Percentiles rank a stretch among this genome's conserved stretches.
Evolutionary conservation across 345 rosid genomes (phyloP).

Genomic region (Moringa oleifera): DNA sequence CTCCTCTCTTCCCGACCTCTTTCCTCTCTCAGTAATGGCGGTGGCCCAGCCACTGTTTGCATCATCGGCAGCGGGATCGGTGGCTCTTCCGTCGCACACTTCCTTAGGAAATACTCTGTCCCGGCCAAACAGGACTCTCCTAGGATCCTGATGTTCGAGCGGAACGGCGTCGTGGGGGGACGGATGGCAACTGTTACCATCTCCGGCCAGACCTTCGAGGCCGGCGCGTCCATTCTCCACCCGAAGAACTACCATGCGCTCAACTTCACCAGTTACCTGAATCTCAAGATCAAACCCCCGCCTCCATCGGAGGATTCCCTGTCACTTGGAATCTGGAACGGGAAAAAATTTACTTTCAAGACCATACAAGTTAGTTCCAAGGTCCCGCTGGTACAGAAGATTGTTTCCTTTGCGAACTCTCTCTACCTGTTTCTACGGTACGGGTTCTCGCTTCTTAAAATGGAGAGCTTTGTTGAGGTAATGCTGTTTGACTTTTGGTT

Average conservation of each 20-base stretch:
- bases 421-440: conserved; percentile 54
- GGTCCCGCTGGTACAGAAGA: conserved; percentile 43
- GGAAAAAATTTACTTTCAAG: conserved; percentile 55
- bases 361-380: conserved; percentile 35
- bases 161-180: conserved; percentile 68
- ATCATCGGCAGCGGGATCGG: conserved; percentile 86
- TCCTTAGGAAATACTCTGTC: conserved; percentile 58
- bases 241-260: conserved; percentile 77
- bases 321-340: conserved; percentile 80
- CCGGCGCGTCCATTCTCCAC: conserved; percentile 88
- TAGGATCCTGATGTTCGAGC: conserved; percentile 58
- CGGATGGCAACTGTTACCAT: conserved; percentile 74
- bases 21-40: conserved; percentile 19
- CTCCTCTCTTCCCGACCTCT: conserved; percentile 16
- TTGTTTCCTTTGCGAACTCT: conserved; percentile 54
- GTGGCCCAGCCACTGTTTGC: conserved; percentile 43
- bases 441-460: conserved; percentile 70
- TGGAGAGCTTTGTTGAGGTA: conserved; percentile 70
- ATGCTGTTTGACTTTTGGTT: background rate
- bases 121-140: conserved; percentile 13
- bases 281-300: conserved; percentile 41
- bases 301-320: conserved; percentile 37
- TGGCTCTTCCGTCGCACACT: conserved; percentile 88
- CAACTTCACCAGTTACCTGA: conserved; percentile 47
- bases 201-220: conserved; percentile 68